phyloP scores from a whole-genome alignment of 345 rosid species.

The Stellera chamaejasme region DNA sequence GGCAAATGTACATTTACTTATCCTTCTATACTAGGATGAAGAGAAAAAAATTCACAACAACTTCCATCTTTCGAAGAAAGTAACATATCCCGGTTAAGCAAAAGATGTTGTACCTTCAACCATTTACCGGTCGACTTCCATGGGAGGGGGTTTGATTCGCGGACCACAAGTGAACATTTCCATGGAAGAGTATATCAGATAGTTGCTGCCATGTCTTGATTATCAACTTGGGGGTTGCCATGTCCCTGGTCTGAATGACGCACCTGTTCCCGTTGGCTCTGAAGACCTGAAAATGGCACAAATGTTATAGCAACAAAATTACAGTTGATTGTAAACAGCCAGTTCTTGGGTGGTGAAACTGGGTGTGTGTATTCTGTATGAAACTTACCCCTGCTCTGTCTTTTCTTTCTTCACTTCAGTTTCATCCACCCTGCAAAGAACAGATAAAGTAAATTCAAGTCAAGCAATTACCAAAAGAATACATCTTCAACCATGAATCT shows the following conservation, averaged over 20 bases:
- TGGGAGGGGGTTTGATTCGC: slow-evolving; percentile 8
- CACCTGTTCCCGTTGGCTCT: slow-evolving; percentile 84
- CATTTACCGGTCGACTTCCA: neutral
- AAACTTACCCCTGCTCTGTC: slow-evolving; percentile 36
- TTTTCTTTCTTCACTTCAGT: slow-evolving; percentile 19
- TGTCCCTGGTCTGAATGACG: slow-evolving; percentile 78
- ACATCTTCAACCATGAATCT: neutral
- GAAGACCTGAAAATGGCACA: slow-evolving; percentile 41
- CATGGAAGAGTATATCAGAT: neutral
- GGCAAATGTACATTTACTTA: too few species aligned
- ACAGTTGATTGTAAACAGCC: neutral
- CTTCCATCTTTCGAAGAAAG: too few species aligned
- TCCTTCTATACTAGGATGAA: too few species aligned
- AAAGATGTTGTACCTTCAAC: neutral
- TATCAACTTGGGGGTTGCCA: slow-evolving; percentile 90
- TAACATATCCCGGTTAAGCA: neutral
- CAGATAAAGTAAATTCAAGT: neutral
- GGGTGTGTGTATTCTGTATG: too few species aligned
- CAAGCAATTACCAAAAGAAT: neutral
- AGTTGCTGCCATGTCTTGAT: neutral
- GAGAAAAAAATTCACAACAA: too few species aligned
- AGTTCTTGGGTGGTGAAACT: neutral
- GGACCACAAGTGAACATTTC: neutral
- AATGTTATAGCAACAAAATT: neutral
- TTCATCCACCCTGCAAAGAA: slow-evolving; percentile 28